phyloP scores from a whole-genome alignment of 768 basidiomycete genomes.

The Coprinellus micaceus region DNA sequence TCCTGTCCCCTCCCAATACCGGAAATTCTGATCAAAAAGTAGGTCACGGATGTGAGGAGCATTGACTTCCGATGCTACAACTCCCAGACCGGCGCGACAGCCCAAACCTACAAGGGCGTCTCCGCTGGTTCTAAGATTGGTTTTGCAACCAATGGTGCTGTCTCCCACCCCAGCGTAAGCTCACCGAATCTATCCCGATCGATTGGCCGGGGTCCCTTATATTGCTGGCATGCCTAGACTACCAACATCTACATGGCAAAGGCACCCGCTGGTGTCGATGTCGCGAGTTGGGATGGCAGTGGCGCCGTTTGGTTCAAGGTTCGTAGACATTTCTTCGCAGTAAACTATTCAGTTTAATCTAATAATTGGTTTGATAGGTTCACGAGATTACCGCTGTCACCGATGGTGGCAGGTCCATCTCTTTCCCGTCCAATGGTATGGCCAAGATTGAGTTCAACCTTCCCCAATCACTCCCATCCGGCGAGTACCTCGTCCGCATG shows the following conservation, averaged over 20 bases:
- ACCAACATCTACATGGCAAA: slow-evolving; percentile 45
- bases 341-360: no score
- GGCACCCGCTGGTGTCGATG: slow-evolving; percentile 35
- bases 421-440: slow-evolving; percentile 29
- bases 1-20: neutral
- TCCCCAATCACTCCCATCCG: slow-evolving; percentile 33
- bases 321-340: neutral
- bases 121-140: slow-evolving; percentile 43
- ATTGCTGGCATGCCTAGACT: slow-evolving; percentile 24
- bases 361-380: slow-evolving; percentile 8
- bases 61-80: slow-evolving; percentile 48
- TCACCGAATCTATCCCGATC: neutral
- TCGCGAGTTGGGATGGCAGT: slow-evolving; percentile 35
- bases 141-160: slow-evolving; percentile 36
- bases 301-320: slow-evolving; percentile 44
- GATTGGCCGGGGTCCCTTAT: no score
- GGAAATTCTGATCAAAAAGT: no score
- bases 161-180: slow-evolving; percentile 46
- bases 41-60: slow-evolving; percentile 46
- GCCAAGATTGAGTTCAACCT: slow-evolving; percentile 29
- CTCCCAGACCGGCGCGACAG: slow-evolving; percentile 34
- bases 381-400: slow-evolving; percentile 39
- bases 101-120: slow-evolving; percentile 38
- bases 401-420: slow-evolving; percentile 35
- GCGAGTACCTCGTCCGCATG: slow-evolving; percentile 36